A percentile compares a stretch with the other conserved stretches of the same genome.
phyloP scores from a whole-genome alignment of 768 basidiomycete genomes.

The Hirschioporus abietinus region DNA sequence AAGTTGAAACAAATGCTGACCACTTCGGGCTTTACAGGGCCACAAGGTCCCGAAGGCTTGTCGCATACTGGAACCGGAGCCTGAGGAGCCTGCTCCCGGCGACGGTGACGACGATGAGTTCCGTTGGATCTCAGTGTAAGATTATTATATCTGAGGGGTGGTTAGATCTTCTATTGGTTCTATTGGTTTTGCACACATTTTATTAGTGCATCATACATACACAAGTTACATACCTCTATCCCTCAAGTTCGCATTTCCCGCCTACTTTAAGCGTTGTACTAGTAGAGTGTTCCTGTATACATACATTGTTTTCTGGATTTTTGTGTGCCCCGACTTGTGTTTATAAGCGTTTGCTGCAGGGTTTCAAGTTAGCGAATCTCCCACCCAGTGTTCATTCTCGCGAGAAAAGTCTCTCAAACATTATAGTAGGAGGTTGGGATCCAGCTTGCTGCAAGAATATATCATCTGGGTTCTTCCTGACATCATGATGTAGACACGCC shows the following conservation, averaged over 20 bases:
- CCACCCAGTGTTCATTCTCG: no score
- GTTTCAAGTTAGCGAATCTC: no score
- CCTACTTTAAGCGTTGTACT: background rate
- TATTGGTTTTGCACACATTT: background rate
- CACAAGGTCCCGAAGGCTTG: slow-evolving; percentile 37
- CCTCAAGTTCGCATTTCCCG: background rate
- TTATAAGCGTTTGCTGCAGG: no score
- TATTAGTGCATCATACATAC: background rate
- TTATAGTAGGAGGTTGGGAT: no score
- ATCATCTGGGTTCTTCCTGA: no score
- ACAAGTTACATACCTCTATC: background rate
- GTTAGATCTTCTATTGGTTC: background rate
- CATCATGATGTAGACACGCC: no score
- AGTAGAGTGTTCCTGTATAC: background rate
- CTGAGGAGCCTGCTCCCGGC: slow-evolving; percentile 17
- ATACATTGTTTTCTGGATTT: background rate
- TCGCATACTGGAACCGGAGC: slow-evolving; percentile 19
- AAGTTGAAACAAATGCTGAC: no score
- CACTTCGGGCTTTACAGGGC: slow-evolving; percentile 29
- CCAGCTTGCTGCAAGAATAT: no score
- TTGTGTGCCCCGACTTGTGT: no score
- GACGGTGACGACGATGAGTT: slow-evolving; percentile 20
- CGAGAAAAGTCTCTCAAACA: no score
- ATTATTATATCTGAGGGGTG: background rate
- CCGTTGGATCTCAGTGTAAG: background rate